A percentile compares a stretch with the other conserved stretches of the same genome.
phyloP scores from a whole-genome alignment of 2,329 filamentous ascomycete genomes.

The Diplodia mutila region DNA sequence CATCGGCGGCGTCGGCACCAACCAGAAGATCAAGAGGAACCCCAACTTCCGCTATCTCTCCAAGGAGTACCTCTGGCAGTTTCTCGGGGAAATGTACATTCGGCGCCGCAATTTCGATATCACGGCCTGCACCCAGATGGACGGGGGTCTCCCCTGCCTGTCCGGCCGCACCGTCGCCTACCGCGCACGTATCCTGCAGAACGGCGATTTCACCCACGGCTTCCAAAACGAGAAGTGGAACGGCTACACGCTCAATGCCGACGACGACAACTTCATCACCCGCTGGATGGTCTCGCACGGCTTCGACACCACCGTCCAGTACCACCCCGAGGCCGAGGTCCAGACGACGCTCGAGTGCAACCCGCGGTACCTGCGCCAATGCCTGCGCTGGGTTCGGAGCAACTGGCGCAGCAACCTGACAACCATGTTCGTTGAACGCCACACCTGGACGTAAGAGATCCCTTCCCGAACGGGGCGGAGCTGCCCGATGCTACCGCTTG shows the following conservation, averaged over 20 bases:
- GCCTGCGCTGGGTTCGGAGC: conserved; percentile 91
- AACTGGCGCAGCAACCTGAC: conserved; percentile 98
- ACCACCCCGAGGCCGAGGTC: conserved; percentile 78
- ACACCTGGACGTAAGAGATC: conserved; percentile 80
- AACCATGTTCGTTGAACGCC: conserved; percentile 79
- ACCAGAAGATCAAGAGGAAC: conserved; percentile 79
- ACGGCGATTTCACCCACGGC: conserved; percentile 80
- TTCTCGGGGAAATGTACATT: conserved; percentile 88
- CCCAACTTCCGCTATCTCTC: conserved; percentile 43
- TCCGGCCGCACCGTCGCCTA: conserved; percentile 94
- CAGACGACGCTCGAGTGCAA: conserved; percentile 92
- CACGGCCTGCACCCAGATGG: conserved; percentile 90
- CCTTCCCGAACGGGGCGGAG: conserved; percentile 17
- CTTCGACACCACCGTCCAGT: conserved; percentile 96
- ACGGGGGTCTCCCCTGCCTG: conserved; percentile 95
- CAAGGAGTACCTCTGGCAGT: conserved; percentile 72
- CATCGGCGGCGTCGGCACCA: conserved; percentile 91
- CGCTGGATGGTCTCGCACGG: conserved; percentile 90
- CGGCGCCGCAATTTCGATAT: conserved; percentile 96
- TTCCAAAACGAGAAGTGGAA: conserved; percentile 92
- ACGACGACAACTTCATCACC: conserved; percentile 98
- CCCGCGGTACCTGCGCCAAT: conserved; percentile 88
- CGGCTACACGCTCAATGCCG: conserved; percentile 83
- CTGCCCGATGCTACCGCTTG: conserved; percentile 10
- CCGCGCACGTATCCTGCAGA: conserved; percentile 82